Base-by-base conservation (phyloP, 352 stramenopile genomes). In the Halophytophthora batemanensis region DNA sequence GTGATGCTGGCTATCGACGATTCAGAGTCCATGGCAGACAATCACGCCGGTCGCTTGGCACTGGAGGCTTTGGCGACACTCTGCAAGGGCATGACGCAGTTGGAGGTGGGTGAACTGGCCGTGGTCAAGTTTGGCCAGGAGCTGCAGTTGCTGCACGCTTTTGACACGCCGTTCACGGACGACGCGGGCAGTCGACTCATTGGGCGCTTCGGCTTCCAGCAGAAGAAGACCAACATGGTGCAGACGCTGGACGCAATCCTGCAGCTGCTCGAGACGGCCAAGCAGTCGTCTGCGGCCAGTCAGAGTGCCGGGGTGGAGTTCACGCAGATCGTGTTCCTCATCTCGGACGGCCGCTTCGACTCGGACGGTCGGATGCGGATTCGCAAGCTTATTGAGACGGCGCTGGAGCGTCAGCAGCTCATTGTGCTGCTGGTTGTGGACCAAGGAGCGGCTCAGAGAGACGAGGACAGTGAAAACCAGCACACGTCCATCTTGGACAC, bases 1-100 rank as follows among this genome's bases (percentile, higher is more conserved):
- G 90, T 99, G 13, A 91, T 99, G 71, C 71, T 99, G 31, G 96
- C 96, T 3, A 98, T 99, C 38, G 98, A 99, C 72, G 93, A 99
- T 75, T 99, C 96, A 6, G 90, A 98, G 71, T 99, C 96, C 17
- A 99, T 99, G 98, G 81, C 87, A 19, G 97, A 99, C 67, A 98
- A 96, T 61, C 85, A 97, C 44, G 93, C 96, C 8, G 96, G 93
- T 15, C 92, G 96, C 14, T 82, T 99, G 66, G 96, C 97, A 15
- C 77, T 99, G 2, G 82, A 96, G 55, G 96, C 97, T 18, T 86
- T 99, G 69, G 89, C 97, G 31, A 98, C 96, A 17, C 70, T 99
- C 25, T 97, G 95, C 47, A 98, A 98, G 61, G 97, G 92, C 11
- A 96, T 99, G 74, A 96, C 88, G 33, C 94, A 99, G 75, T 81